These are phyloP conservation scores for Apiospora hydei DNA, from an alignment of 2,329 filamentous ascomycete genomes.

Conservation along the genomic window DNA sequence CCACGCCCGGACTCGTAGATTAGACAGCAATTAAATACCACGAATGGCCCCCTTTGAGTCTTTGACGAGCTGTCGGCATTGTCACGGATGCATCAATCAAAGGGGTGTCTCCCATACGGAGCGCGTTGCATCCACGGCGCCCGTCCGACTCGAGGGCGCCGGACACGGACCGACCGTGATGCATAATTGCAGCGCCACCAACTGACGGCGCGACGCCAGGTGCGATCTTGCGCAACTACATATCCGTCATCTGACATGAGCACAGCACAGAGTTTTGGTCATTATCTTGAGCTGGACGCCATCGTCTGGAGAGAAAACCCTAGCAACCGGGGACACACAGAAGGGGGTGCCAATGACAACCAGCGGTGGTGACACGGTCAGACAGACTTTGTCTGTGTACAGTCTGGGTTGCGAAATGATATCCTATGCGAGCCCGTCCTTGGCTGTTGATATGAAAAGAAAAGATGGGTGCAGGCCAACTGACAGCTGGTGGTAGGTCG, in stretches of 20 bases:
- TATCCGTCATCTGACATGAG: constrained; percentile 10
- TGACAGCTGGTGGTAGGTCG: not conserved
- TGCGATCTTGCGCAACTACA: not conserved
- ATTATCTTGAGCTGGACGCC: not conserved
- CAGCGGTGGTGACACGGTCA: not conserved
- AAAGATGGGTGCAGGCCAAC: not conserved
- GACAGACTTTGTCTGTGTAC: not conserved
- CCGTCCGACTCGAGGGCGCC: not conserved
- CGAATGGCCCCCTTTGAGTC: not conserved
- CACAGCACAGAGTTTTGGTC: constrained; percentile 7
- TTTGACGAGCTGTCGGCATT: not conserved
- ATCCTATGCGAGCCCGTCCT: not conserved
- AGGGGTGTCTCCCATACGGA: not conserved
- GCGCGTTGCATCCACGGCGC: not conserved
- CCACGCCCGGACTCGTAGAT: not conserved
- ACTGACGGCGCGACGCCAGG: constrained; percentile 9
- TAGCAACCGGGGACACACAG: not conserved
- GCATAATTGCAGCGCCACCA: not conserved
- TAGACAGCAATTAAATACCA: constrained; percentile 10
- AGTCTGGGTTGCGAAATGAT: not conserved
- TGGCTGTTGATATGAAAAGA: not conserved
- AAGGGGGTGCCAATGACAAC: not conserved
- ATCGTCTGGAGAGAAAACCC: not conserved
- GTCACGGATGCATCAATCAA: not conserved
- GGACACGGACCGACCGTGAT: constrained; percentile 20